Evolutionary conservation across 2,329 filamentous ascomycete genomes (phyloP), one percentile per base, ranked within the genome.

Genomic region (Orbilia oligospora): DNA sequence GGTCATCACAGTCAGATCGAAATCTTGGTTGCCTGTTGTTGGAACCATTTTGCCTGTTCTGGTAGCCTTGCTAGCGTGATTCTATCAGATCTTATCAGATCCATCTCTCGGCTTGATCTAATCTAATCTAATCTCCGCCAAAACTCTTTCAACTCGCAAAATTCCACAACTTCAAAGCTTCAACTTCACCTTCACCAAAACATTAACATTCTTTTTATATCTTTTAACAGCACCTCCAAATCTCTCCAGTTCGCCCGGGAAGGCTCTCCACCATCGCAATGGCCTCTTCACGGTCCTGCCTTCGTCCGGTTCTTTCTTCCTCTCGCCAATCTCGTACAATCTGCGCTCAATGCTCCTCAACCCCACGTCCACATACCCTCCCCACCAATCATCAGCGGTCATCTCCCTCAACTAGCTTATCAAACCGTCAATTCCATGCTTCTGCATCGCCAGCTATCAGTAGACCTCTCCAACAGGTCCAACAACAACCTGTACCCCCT

Each of bases 121-220:
- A 46, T 46, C 61, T 46, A 18, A 72, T 67, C 68, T 73, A 46
- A 58, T 61, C 61, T 38, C 36, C 38, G 41, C 70, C 64, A 76
- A 76, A 69, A 64, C 33, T 76, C 71, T 76, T 61, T 48, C 71
- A 76, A 76, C 64, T 53, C 63, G 65, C 68, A 78, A 72, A 78
- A 78, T 71, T 71, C 75, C 46, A 71, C 49, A 55, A 46, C 66
- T 48, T 49, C 66, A 63, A 53, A 53, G 53, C 30, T 38, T 27
- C 53, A 61, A 24, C 55, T 56, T 64, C 44, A 36, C 61, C 53
- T 49, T 44, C 18, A 14, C 18, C 48, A 41, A 14, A n/a, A 61
- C 41, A 58, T 49, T 58, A 12, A 36, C 33, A 36, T 36, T 30
- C 9, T 69, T 58, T 36, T 58, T 36, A 44, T 46, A 71, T 33